phyloP scores from a whole-genome alignment of 257 asterid genomes.

The Lycium barbarum region DNA sequence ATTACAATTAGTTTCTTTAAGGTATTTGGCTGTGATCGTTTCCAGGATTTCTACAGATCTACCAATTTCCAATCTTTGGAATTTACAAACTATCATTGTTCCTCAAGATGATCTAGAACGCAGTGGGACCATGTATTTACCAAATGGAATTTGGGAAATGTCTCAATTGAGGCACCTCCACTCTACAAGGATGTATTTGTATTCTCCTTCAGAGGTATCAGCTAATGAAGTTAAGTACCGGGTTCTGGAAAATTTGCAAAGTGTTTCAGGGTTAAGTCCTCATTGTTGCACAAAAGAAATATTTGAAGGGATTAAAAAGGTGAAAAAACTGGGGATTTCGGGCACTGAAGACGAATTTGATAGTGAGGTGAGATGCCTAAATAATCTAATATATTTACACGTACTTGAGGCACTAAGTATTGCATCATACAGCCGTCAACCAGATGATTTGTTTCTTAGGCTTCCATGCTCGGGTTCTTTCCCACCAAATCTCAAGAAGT shows the following conservation, averaged over 20 bases:
- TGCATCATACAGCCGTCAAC: background rate
- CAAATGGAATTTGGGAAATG: slow-evolving; percentile 7
- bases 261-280: background rate
- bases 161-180: background rate
- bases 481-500: background rate
- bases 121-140: background rate
- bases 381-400: background rate
- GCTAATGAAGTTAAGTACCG: background rate
- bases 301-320: background rate
- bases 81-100: slow-evolving; percentile 9
- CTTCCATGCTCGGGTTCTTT: background rate
- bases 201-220: background rate
- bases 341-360: background rate
- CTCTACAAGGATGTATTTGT: background rate
- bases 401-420: background rate
- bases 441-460: background rate
- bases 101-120: too few relatives aligned
- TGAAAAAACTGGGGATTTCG: background rate
- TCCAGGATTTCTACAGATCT: background rate
- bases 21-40: background rate
- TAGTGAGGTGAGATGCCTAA: background rate
- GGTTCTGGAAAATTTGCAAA: background rate
- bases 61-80: background rate
- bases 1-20: background rate
- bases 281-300: background rate